Evolutionary conservation across 225 moss, liverwort and hornwort species (phyloP).

Genomic region (Sphagnum tenellum): DNA sequence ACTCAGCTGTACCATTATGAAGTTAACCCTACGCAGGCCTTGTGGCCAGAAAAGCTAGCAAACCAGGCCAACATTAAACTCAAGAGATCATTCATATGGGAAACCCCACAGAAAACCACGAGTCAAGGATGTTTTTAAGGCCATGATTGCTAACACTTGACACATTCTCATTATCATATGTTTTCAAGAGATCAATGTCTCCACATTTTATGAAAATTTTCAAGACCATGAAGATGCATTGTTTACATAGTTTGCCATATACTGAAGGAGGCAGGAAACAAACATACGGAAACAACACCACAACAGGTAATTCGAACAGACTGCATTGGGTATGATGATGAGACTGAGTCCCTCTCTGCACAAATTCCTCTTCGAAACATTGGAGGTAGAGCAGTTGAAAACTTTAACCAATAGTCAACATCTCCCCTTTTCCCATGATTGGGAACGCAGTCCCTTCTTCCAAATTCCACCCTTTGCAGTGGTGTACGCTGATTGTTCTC

Average conservation of each 20-base stretch:
- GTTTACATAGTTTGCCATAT: neutral
- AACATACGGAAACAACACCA: slow-evolving; percentile 44
- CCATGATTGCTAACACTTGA: neutral
- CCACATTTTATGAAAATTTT: neutral
- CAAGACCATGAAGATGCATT: neutral
- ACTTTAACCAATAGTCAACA: too few relatives aligned
- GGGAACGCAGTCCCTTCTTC: too few relatives aligned
- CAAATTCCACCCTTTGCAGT: too few relatives aligned
- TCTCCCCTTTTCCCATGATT: too few relatives aligned
- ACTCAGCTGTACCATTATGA: too few relatives aligned
- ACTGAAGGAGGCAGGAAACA: neutral
- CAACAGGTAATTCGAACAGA: slow-evolving; percentile 31
- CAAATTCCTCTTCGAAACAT: neutral
- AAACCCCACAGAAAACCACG: neutral
- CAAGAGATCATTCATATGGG: neutral
- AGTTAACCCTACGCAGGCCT: too few relatives aligned
- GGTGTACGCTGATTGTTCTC: too few relatives aligned
- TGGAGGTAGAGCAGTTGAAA: too few relatives aligned
- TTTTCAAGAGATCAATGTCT: neutral
- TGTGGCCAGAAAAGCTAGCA: too few relatives aligned
- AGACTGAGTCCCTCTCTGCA: neutral
- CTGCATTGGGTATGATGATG: slow-evolving; percentile 33
- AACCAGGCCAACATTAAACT: neutral
- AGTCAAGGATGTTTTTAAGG: neutral
- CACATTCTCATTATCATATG: too few relatives aligned